Conservation (phyloP, 805 yeast genomes). For the Danielia reshetovae region DNA sequence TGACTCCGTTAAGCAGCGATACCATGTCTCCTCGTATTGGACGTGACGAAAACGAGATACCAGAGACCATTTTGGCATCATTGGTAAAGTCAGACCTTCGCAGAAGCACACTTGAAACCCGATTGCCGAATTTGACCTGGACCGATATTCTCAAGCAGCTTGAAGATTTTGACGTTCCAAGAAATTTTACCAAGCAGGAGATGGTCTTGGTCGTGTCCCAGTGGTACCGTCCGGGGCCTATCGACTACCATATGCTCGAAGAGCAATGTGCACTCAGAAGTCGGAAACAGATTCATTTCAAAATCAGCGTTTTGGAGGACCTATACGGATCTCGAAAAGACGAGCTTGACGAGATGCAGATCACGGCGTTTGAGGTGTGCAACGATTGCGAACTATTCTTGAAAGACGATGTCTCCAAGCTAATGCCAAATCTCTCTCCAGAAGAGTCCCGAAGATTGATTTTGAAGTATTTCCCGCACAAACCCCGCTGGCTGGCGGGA, state of each 20-base stretch:
- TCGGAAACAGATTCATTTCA: conserved; percentile 6
- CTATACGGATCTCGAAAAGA: conserved; percentile 10
- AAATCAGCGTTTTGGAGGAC: conserved; percentile 9
- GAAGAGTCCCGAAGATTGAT: conserved; percentile 8
- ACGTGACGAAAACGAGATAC: not conserved
- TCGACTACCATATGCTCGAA: conserved; percentile 10
- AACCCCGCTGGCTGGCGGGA: conserved; percentile 9
- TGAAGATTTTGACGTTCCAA: not conserved
- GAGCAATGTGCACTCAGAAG: conserved; percentile 13
- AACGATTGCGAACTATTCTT: conserved; percentile 6
- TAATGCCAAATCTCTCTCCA: conserved; percentile 8
- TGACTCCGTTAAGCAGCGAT: conserved; percentile 4
- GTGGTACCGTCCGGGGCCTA: conserved; percentile 11
- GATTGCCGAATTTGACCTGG: not conserved
- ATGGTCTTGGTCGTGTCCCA: conserved; percentile 13
- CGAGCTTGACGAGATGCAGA: conserved; percentile 7
- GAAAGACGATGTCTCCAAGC: conserved; percentile 3
- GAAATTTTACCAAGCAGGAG: conserved; percentile 12
- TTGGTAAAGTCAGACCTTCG: conserved; percentile 1
- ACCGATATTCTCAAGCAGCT: not conserved
- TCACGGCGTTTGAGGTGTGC: conserved; percentile 14
- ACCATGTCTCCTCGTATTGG: not conserved
- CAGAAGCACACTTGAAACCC: conserved; percentile 1
- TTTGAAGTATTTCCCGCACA: conserved; percentile 9
- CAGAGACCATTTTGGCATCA: not conserved